Evolutionary conservation across 805 yeast genomes (phyloP), one percentile per base, ranked within the genome.

Genomic region (Candida ovalis): DNA sequence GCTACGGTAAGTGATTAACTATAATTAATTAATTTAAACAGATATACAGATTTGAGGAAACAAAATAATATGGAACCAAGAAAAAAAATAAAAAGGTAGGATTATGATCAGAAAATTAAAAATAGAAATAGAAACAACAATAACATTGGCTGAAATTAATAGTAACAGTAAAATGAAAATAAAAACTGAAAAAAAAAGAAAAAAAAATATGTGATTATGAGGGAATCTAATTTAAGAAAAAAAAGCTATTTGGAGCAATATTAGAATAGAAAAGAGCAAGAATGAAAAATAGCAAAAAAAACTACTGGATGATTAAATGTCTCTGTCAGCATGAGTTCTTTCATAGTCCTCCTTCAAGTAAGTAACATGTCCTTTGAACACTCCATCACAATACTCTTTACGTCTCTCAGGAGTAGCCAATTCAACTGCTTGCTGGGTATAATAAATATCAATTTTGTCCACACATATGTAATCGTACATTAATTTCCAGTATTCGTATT

Each of bases 381-480:
- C 15, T 2, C 55, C 54, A 12, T 52, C 40, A 39, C 61, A 58
- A 33, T 51, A 55, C 19, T 46, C 49, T 17, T 37, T 43, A n/a
- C 61, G 51, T 4, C 32, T 24, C 15, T 49, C 54, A 12, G 54
- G 49, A 24, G 44, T 39, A 22, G 39, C 46, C 41, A 58, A 40
- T n/a, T 46, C 39, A 2, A 44, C 51, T 5, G 49, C 30, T 12
- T 24, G 27, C 15, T 33, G 21, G 1, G 62, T 58, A 39, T 58
- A 58, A 4, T 43, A 44, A 28, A 58, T 45, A 4, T 48, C 49
- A 19, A 58, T 40, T 32, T 51, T 46, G 8, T 51, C 50, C 5
- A 41, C 42, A 36, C 62, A 58, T 9, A 58, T 21, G 18, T 48
- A 56, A 18, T 58, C 55, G 49, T 54, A 49, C 60, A 58, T 58